Evolutionary conservation across 2,329 filamentous ascomycete genomes (phyloP).

Genomic region (Sporothrix globosa): DNA sequence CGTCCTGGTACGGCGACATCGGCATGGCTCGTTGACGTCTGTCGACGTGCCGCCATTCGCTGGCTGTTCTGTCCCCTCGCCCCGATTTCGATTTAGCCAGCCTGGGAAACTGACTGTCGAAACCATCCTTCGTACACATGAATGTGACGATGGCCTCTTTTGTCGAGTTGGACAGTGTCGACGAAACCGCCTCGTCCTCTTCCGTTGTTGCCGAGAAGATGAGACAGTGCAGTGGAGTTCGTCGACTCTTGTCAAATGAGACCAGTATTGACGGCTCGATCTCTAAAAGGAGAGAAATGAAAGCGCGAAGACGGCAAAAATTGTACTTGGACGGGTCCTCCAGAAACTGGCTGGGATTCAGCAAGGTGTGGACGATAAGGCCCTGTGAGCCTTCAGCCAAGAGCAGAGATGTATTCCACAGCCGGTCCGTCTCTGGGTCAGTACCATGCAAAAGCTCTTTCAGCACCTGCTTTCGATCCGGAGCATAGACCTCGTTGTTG

Average conservation of each 20-base stretch:
- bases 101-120: neutral
- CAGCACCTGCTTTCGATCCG: conserved; percentile 1
- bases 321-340: conserved; percentile 16
- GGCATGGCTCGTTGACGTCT: neutral
- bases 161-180: neutral
- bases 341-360: conserved; percentile 18
- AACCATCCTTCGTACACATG: conserved; percentile 5
- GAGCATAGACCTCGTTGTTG: conserved; percentile 4
- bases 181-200: conserved; percentile 1
- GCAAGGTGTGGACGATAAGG: conserved; percentile 12
- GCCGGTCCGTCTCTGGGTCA: conserved; percentile 8
- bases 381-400: conserved; percentile 21
- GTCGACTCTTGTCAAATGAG: neutral
- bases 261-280: conserved; percentile 8
- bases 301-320: conserved; percentile 20
- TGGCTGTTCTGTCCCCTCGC: neutral
- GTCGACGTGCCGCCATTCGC: neutral
- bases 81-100: neutral
- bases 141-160: conserved; percentile 22
- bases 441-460: conserved; percentile 5
- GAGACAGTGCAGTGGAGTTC: conserved; percentile 16
- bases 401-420: conserved; percentile 17
- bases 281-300: conserved; percentile 11
- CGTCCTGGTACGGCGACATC: neutral
- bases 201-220: conserved; percentile 7